Base-by-base conservation (phyloP, 345 rosid species). In the Citropsis articulata region DNA sequence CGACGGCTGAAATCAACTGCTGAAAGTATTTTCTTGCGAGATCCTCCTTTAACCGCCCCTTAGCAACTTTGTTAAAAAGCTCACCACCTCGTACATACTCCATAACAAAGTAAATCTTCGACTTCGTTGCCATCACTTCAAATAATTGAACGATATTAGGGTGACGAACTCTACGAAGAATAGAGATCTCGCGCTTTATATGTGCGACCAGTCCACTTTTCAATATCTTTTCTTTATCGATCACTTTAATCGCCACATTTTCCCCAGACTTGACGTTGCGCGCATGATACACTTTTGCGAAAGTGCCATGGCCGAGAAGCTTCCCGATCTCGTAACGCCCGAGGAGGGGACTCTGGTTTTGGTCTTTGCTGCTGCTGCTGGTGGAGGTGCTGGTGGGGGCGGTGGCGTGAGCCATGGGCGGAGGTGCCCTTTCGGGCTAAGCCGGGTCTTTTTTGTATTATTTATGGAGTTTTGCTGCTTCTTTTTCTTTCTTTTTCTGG, bases 41-140 rank as follows among this genome's bases (percentile, higher is more conserved):
- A 22, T 86, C 85, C 38, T 94, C 98, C 10, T 84, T 87, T 2
- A 94, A 63, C 18, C 91, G 81, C 27, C 98, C 98, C 78, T 90
- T 91, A 12, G 93, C 83, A 7, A 94, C 91, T 77, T 84, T 86
- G 66, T 90, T 84, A 82, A 90, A 94, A 6, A 94, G 86, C 76
- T 94, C 98, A 0, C 98, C 98, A 61, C 98, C 97, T 6, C 84
- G 71, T 30, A 93, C 98, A 30, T 86, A 89, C 62, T 94, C 98
- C 98, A 94, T 94, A 22, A 94, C 97, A 70, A 94, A 88, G 84
- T 85, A 93, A 78, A 94, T 94, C 85, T 91, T 93, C 48, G 97
- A 75, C 73, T 90, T 91, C 2, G 97, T 90, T 1, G 98, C 98
- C 97, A 94, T 89, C 36, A 94, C 98, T 76, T 94, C 98, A 80